Evolutionary conservation across 2,329 filamentous ascomycete species (phyloP).

Genomic region (Colletotrichum ledebouriae): DNA sequence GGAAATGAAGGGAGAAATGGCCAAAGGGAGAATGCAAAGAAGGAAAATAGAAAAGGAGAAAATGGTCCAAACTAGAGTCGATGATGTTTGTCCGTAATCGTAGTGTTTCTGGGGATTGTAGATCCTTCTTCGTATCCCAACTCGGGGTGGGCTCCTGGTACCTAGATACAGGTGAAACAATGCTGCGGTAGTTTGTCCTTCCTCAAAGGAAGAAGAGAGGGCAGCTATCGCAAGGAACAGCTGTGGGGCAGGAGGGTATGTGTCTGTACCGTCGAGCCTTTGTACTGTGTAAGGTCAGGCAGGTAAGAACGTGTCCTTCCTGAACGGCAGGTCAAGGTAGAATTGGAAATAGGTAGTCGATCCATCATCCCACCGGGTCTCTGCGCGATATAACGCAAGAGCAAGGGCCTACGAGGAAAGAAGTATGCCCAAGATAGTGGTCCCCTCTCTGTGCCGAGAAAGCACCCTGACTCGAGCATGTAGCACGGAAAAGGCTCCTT

Average conservation of each 20-base stretch:
- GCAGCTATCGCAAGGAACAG: constrained; percentile 28
- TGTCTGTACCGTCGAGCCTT: neutral
- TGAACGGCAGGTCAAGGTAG: neutral
- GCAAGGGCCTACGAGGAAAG: no score
- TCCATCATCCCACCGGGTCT: neutral
- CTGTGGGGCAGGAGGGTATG: constrained; percentile 2
- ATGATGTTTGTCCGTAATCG: constrained; percentile 21
- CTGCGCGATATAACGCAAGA: neutral
- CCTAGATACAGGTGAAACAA: neutral
- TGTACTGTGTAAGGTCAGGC: neutral
- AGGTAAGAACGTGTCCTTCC: neutral
- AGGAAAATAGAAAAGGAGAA: neutral
- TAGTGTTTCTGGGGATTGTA: constrained; percentile 18
- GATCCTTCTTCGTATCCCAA: constrained; percentile 8
- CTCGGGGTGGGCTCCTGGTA: constrained; percentile 1
- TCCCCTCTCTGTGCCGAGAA: no score
- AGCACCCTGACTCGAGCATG: no score
- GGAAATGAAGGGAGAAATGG: constrained; percentile 1
- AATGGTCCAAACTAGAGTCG: neutral
- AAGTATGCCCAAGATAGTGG: neutral
- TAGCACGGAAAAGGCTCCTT: no score
- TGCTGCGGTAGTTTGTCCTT: no score
- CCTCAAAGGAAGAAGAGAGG: constrained; percentile 3
- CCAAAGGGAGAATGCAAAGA: constrained; percentile 6
- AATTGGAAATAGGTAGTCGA: no score